A percentile compares a stretch with the other conserved stretches of the same genome.
Conservation (phyloP, 2,329 filamentous ascomycete species). For the Phialemoniopsis sp. region DNA sequence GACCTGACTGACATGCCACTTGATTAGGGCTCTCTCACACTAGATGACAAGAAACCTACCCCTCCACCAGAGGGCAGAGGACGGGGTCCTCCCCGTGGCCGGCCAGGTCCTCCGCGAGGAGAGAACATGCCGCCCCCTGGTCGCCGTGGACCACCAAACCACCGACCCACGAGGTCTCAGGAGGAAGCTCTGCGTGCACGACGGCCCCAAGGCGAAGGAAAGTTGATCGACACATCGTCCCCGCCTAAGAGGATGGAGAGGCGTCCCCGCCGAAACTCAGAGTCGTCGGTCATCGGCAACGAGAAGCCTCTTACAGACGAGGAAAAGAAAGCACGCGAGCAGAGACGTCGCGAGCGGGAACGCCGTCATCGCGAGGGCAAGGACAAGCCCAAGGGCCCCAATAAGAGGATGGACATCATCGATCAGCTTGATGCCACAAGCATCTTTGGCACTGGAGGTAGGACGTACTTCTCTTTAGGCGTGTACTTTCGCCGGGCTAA, state of each 20-base stretch:
- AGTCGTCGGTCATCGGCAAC: conserved; percentile 64
- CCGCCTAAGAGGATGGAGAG: conserved; percentile 28
- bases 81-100: conserved; percentile 23
- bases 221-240: conserved; percentile 24
- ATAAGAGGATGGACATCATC: conserved; percentile 74
- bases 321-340: conserved; percentile 46
- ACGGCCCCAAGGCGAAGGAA: conserved; percentile 30
- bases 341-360: conserved; percentile 47
- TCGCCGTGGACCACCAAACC: conserved; percentile 38
- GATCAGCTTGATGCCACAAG: conserved; percentile 95
- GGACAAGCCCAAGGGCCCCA: conserved; percentile 42
- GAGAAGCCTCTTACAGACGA: conserved; percentile 57
- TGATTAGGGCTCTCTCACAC: conserved; percentile 60
- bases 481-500: conserved; percentile 8
- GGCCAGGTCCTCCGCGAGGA: conserved; percentile 32
- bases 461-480: conserved; percentile 30
- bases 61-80: conserved; percentile 7
- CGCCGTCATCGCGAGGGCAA: conserved; percentile 49
- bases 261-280: conserved; percentile 70
- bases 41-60: conserved; percentile 52
- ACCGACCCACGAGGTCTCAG: conserved; percentile 62
- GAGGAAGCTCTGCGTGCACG: conserved; percentile 58
- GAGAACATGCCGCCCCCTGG: conserved; percentile 46
- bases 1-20: conserved; percentile 1
- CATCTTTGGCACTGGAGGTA: conserved; percentile 89